Base-by-base conservation (phyloP, 2,329 filamentous ascomycete genomes). In the Bipolaris zeicola region DNA sequence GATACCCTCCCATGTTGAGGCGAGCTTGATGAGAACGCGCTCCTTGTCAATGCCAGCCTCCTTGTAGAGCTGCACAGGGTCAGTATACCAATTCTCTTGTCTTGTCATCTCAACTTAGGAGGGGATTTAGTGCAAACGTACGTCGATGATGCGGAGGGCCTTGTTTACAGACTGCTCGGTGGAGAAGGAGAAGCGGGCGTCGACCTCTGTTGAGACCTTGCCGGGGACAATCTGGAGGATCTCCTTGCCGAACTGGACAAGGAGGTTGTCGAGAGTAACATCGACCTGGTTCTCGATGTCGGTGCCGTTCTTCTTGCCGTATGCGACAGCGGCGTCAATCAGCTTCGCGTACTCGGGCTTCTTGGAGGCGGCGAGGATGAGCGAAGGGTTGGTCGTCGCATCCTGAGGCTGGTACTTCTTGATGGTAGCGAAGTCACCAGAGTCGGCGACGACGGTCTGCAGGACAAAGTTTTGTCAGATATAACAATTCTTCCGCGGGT, bases 331-430 rank as follows among this genome's bases (percentile, higher is more conserved):
- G 55, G 83, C 81, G 76, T 98, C 93, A 71, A 97, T 96, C 76
- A 98, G 83, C 80, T 89, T 89, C 75, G 91, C 92, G 80, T 98
- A 98, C 81, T 97, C 93, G 78, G 91, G 77, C 88, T 98, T 98
- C 87, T 99, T 98, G 77, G 95, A 93, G 65, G 95, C 95, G 69
- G 93, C 94, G 77, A 99, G 90, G 81, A 99, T 98, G 78, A 99
- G 86, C 64, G 95, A 98, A 59, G 95, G 95, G 88, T 99, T 99
- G 84, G 95, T 99, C 79, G 95, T 99, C 76, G 95, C 95, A 91
- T 99, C 95, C 86, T 99, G 93, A 66, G 95, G 95, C 88, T 96
- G 96, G 89, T 99, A 99, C 85, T 98, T 97, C 85, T 85, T 93
- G 80, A 99, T 99, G 80, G 93, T 93, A 87, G 82, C 78, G 68